phyloP scores from a whole-genome alignment of 2,329 filamentous ascomycete genomes.

The Gremmenia infestans region DNA sequence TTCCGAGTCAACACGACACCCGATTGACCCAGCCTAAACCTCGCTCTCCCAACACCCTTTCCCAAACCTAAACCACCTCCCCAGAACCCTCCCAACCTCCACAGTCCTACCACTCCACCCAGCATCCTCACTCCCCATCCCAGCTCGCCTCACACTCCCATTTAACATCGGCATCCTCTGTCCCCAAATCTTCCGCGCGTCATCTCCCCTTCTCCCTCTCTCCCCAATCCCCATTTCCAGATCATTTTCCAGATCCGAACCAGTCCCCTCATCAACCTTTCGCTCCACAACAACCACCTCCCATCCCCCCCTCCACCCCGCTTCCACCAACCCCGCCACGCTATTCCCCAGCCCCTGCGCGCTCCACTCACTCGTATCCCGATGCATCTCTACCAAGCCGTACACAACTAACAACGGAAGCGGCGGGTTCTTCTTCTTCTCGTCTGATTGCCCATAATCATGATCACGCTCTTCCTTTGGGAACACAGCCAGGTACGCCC shows the following conservation, averaged over 20 bases:
- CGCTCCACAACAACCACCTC: conserved; percentile 41
- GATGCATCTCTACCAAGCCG: conserved; percentile 60
- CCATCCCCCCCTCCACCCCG: conserved; percentile 44
- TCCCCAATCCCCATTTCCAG: conserved; percentile 35
- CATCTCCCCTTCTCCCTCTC: conserved; percentile 1
- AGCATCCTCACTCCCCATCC: conserved; percentile 41
- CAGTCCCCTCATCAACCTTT: conserved; percentile 23
- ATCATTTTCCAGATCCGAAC: conserved; percentile 34
- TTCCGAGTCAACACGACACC: not conserved
- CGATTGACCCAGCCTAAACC: not conserved
- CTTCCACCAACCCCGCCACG: conserved; percentile 58
- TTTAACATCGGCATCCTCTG: conserved; percentile 59
- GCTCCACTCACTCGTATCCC: conserved; percentile 67
- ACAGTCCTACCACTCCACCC: conserved; percentile 56
- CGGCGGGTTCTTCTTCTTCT: conserved; percentile 28
- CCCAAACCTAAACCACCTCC: conserved; percentile 60
- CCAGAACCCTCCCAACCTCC: conserved; percentile 50
- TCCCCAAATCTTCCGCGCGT: conserved; percentile 36
- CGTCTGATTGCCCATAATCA: conserved; percentile 1
- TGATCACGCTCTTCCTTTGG: not conserved
- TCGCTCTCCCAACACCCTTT: conserved; percentile 32
- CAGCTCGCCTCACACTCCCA: conserved; percentile 43
- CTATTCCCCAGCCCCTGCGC: conserved; percentile 65
- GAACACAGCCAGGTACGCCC: conserved; percentile 63
- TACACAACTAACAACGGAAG: conserved; percentile 51